Percentiles rank a stretch among this genome's conserved stretches.
phyloP scores from a whole-genome alignment of 805 yeast species.

The Schwanniomyces vanrijiae region DNA sequence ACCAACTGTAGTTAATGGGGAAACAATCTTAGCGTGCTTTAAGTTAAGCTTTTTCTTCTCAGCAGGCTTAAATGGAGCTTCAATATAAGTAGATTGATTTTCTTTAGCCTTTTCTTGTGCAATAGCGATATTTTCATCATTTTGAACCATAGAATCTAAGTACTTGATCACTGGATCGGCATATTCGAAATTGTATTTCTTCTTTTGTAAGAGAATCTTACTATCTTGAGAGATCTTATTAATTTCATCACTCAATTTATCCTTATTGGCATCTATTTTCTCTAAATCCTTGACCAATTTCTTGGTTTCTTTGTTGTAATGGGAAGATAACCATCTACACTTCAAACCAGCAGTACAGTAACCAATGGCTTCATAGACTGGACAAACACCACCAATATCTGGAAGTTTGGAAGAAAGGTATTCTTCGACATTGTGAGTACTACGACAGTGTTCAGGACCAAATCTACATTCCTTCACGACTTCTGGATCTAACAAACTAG shows the following conservation, averaged over 20 bases:
- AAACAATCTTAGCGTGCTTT: constrained; percentile 75
- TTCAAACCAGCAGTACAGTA: constrained; percentile 90
- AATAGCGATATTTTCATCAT: constrained; percentile 35
- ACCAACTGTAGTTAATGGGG: constrained; percentile 97
- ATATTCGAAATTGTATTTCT: constrained; percentile 55
- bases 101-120: constrained; percentile 31
- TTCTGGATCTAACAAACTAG: constrained; percentile 58
- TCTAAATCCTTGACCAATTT: constrained; percentile 46
- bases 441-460: constrained; percentile 73
- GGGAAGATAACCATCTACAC: constrained; percentile 87
- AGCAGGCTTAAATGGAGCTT: constrained; percentile 71
- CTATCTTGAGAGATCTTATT: constrained; percentile 55
- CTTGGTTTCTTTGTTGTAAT: constrained; percentile 50
- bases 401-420: constrained; percentile 66
- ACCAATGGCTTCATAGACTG: constrained; percentile 79
- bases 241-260: constrained; percentile 51
- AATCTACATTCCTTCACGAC: constrained; percentile 50
- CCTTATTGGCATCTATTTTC: constrained; percentile 29
- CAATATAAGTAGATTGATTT: constrained; percentile 56
- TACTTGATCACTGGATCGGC: constrained; percentile 61
- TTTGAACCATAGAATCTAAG: constrained; percentile 60
- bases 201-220: constrained; percentile 56
- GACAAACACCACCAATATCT: constrained; percentile 80
- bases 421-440: constrained; percentile 67
- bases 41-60: constrained; percentile 80